phyloP scores from a whole-genome alignment of 2,329 filamentous ascomycete genomes.

The Penicillium sp. region DNA sequence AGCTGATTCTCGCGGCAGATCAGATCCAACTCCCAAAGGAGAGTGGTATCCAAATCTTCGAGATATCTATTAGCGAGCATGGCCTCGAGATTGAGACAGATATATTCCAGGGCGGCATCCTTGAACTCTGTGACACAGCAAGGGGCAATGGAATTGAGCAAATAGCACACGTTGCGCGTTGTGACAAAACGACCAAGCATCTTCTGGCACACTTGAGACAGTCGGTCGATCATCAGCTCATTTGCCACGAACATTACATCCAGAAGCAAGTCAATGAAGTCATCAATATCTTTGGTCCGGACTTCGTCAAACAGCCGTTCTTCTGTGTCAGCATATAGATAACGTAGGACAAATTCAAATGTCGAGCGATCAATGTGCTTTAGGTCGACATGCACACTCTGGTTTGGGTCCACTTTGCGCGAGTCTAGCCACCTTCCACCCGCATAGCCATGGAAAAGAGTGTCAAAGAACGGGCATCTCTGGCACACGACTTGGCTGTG shows the following conservation, averaged over 20 bases:
- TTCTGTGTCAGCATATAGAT: constrained; percentile 81
- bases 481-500: constrained; percentile 80
- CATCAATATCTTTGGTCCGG: constrained; percentile 69
- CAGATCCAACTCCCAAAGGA: constrained; percentile 77
- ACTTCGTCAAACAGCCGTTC: constrained; percentile 78
- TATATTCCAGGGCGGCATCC: constrained; percentile 81
- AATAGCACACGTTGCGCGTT: constrained; percentile 77
- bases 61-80: constrained; percentile 88
- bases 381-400: constrained; percentile 71
- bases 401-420: constrained; percentile 54
- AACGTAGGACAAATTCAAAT: constrained; percentile 75
- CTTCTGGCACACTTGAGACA: constrained; percentile 86
- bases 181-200: constrained; percentile 80
- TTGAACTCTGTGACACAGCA: constrained; percentile 85
- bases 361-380: constrained; percentile 72
- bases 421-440: constrained; percentile 78
- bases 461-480: constrained; percentile 88
- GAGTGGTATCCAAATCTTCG: constrained; percentile 78
- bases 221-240: constrained; percentile 88
- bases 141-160: constrained; percentile 82
- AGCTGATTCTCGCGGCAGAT: constrained; percentile 81
- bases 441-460: constrained; percentile 84
- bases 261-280: constrained; percentile 84
- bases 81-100: constrained; percentile 85
- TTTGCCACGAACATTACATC: constrained; percentile 89